Conservation (phyloP, 2,329 filamentous ascomycete genomes). For the Hymenoscyphus salicellus region DNA sequence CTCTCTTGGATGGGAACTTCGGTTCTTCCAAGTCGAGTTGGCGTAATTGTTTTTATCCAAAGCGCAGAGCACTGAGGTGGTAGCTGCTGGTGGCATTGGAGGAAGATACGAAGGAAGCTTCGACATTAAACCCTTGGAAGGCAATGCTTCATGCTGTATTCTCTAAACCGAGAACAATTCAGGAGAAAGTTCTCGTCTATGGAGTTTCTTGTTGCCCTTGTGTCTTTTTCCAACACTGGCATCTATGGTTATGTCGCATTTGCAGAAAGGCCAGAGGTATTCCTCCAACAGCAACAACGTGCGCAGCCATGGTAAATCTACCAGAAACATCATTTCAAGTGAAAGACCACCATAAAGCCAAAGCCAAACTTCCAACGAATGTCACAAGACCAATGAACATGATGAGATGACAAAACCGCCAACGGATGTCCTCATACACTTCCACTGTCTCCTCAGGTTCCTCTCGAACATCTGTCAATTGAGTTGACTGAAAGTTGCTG, state of each 20-base stretch:
- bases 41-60: no score
- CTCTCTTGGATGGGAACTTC: no score
- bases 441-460: conserved; percentile 26
- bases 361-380: conserved; percentile 2
- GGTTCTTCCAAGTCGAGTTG: no score
- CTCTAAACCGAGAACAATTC: no score
- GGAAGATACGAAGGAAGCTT: no score
- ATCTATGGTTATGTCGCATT: conserved; percentile 7
- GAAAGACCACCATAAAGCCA: conserved; percentile 12
- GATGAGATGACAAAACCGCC: not conserved
- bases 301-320: conserved; percentile 11
- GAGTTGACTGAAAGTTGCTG: conserved; percentile 71
- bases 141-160: no score
- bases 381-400: not conserved
- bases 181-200: no score
- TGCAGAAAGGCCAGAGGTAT: conserved; percentile 8
- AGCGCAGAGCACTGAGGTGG: no score
- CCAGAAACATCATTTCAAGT: conserved; percentile 11
- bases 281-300: conserved; percentile 8
- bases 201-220: no score
- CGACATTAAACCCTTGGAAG: no score
- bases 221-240: not conserved
- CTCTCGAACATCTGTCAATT: conserved; percentile 67
- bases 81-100: no score
- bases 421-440: not conserved